These are phyloP conservation scores for Tulasnella sp. DNA, from an alignment of 768 basidiomycete species.

Conservation along the genomic window DNA sequence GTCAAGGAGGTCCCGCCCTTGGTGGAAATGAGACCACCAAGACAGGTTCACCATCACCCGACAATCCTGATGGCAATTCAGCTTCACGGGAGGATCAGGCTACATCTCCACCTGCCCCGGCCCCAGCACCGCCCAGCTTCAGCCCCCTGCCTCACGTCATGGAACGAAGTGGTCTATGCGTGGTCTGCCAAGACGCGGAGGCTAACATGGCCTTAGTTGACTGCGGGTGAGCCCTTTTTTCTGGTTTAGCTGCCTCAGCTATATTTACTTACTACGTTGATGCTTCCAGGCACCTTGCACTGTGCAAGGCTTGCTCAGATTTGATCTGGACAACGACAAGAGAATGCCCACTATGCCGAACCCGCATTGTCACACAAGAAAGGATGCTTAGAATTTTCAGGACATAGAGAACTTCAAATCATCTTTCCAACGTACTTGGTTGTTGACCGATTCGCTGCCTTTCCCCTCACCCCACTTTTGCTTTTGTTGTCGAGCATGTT, in stretches of 20 bases:
- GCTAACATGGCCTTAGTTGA: constrained; percentile 90
- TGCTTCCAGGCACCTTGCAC: constrained; percentile 57
- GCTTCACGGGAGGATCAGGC: background rate
- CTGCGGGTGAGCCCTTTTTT: constrained; percentile 61
- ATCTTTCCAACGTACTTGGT: background rate
- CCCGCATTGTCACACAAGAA: constrained; percentile 76
- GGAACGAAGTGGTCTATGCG: constrained; percentile 73
- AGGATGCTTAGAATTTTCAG: constrained; percentile 71
- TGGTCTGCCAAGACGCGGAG: constrained; percentile 90
- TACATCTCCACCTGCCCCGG: constrained; percentile 6
- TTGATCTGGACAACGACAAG: constrained; percentile 67
- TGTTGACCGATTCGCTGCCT: background rate
- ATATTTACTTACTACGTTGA: constrained; percentile 1
- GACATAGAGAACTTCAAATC: constrained; percentile 30
- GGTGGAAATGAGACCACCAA: background rate
- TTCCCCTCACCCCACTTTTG: background rate
- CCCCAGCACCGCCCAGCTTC: background rate
- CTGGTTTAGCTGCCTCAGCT: background rate
- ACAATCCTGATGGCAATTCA: background rate
- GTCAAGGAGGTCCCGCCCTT: background rate
- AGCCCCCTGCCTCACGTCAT: constrained; percentile 3
- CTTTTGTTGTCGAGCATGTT: background rate
- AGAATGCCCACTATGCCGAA: constrained; percentile 87
- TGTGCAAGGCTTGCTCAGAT: constrained; percentile 74
- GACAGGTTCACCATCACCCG: background rate